Evolutionary conservation across 2,329 filamentous ascomycete genomes (phyloP).

Genomic region (Hypoxylon sp.): DNA sequence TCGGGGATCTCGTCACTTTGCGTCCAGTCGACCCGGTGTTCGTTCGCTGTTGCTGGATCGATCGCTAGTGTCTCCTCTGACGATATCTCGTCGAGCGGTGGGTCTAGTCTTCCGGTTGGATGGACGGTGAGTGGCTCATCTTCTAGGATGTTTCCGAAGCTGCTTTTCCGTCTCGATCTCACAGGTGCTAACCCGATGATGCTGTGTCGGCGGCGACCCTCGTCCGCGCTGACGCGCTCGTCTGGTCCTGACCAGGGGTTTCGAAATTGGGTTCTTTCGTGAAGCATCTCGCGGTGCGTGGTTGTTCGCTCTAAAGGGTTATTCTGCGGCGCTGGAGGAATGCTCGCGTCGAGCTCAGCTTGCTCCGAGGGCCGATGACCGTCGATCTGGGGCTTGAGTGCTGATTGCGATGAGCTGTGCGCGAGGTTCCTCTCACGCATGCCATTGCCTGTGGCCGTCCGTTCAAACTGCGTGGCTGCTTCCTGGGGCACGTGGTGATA

Average conservation of each 20-base stretch:
- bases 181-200: slow-evolving; percentile 13
- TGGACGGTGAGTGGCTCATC: slow-evolving; percentile 25
- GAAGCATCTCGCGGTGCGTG: slow-evolving; percentile 57
- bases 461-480: slow-evolving; percentile 68
- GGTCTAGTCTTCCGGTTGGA: slow-evolving; percentile 32
- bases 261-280: slow-evolving; percentile 63
- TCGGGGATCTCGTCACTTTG: slow-evolving; percentile 66
- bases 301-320: slow-evolving; percentile 58
- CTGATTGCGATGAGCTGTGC: slow-evolving; percentile 62
- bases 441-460: slow-evolving; percentile 65
- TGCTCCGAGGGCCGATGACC: slow-evolving; percentile 49
- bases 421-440: slow-evolving; percentile 56
- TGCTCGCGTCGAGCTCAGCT: slow-evolving; percentile 48
- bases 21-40: slow-evolving; percentile 70
- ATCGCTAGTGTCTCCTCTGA: slow-evolving; percentile 51
- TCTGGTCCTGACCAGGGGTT: slow-evolving; percentile 56
- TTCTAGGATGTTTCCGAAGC: slow-evolving; percentile 40
- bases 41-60: slow-evolving; percentile 47
- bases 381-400: slow-evolving; percentile 60
- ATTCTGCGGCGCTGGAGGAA: slow-evolving; percentile 56
- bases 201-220: slow-evolving; percentile 21
- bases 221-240: slow-evolving; percentile 15
- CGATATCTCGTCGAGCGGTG: slow-evolving; percentile 38
- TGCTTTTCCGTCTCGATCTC: slow-evolving; percentile 26
- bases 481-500: slow-evolving; percentile 69